Percentiles rank a stretch among this genome's conserved stretches.
Evolutionary conservation across 2,329 filamentous ascomycete species (phyloP).

Genomic region (Fusarium temperatum): DNA sequence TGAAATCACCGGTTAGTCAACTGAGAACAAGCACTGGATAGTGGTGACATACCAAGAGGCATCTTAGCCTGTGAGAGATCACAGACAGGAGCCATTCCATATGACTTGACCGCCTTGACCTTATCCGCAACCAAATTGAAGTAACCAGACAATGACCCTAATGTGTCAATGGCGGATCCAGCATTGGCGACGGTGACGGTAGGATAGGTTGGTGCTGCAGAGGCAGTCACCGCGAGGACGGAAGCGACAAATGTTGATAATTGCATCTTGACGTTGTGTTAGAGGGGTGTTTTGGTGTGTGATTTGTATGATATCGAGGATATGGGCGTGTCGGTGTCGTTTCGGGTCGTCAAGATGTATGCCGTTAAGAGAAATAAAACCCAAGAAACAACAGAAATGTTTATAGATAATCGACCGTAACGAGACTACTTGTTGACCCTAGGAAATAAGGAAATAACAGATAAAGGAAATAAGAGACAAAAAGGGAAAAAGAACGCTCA

Average conservation of each 20-base stretch:
- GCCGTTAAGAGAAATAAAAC: slow-evolving; percentile 24
- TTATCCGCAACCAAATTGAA: slow-evolving; percentile 68
- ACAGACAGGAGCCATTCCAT: slow-evolving; percentile 57
- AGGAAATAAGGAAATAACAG: slow-evolving; percentile 39
- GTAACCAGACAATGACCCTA: slow-evolving; percentile 65
- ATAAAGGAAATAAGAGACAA: slow-evolving; percentile 30
- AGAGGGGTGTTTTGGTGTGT: not conserved
- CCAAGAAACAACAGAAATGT: slow-evolving; percentile 16
- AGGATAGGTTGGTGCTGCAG: slow-evolving; percentile 56
- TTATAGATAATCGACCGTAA: slow-evolving; percentile 19
- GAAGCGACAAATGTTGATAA: slow-evolving; percentile 58
- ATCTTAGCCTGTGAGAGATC: slow-evolving; percentile 63
- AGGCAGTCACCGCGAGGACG: slow-evolving; percentile 56
- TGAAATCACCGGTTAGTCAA: slow-evolving; percentile 19
- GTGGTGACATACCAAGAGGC: slow-evolving; percentile 55
- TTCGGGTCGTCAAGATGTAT: slow-evolving; percentile 22
- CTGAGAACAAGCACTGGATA: not conserved
- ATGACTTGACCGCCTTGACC: slow-evolving; percentile 57
- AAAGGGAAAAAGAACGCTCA: slow-evolving; percentile 30
- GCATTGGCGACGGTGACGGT: slow-evolving; percentile 48
- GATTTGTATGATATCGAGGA: slow-evolving; percentile 4
- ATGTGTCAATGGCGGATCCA: slow-evolving; percentile 49
- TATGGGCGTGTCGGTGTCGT: slow-evolving; percentile 16
- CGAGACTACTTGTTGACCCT: slow-evolving; percentile 26
- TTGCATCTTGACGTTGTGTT: slow-evolving; percentile 56